A percentile compares a stretch with the other conserved stretches of the same genome.
phyloP scores from a whole-genome alignment of 1,284 basidiomycete genomes.

The Microstroma glucosiphilum region DNA sequence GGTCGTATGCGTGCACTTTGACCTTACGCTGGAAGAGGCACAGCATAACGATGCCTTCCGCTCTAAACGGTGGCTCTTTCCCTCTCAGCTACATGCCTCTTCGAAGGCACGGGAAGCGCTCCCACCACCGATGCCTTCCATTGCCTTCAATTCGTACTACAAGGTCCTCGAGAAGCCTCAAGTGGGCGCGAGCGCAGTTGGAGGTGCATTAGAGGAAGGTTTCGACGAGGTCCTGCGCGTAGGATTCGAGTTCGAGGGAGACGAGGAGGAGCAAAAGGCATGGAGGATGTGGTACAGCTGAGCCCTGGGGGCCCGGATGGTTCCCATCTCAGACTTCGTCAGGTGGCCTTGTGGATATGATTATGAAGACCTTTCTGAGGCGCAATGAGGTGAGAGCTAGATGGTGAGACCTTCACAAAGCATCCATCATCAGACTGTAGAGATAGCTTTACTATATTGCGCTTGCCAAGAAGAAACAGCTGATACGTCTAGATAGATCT shows the following conservation, averaged over 20 bases:
- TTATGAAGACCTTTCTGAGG: too few relatives aligned
- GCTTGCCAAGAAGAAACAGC: too few relatives aligned
- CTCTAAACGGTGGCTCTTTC: background rate
- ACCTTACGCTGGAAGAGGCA: background rate
- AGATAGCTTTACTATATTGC: too few relatives aligned
- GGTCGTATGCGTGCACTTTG: background rate
- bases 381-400: too few relatives aligned
- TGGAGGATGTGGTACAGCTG: constrained; percentile 3
- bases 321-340: too few relatives aligned
- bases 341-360: too few relatives aligned
- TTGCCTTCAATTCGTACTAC: background rate
- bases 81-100: background rate
- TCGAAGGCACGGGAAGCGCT: background rate
- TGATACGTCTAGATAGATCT: too few relatives aligned
- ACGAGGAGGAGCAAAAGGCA: background rate
- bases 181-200: too few relatives aligned
- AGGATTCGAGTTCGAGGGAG: background rate
- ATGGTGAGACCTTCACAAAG: too few relatives aligned
- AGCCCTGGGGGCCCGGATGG: too few relatives aligned
- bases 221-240: background rate
- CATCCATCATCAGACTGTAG: too few relatives aligned
- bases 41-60: constrained; percentile 3
- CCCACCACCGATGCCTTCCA: background rate
- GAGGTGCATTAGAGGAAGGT: background rate
- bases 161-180: background rate